A percentile compares a stretch with the other conserved stretches of the same genome.
Evolutionary conservation across 208 protist genomes (phyloP).

Genomic region (Acanthamoeba quina): DNA sequence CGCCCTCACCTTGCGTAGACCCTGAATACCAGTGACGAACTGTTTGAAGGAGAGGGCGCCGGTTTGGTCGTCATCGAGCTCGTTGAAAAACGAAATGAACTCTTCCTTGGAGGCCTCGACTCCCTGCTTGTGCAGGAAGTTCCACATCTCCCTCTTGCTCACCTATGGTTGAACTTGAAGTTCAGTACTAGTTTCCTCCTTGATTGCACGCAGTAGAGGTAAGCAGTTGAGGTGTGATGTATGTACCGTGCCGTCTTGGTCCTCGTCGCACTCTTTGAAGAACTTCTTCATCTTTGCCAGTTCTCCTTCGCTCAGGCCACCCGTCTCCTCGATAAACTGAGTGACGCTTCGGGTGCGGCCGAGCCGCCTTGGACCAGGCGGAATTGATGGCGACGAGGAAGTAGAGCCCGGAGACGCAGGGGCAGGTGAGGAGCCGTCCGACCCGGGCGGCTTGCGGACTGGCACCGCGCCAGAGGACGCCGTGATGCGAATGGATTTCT

Average conservation of each 20-base stretch:
- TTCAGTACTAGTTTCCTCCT: background rate
- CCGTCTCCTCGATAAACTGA: constrained; percentile 20
- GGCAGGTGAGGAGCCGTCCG: background rate
- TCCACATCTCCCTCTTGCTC: constrained; percentile 67
- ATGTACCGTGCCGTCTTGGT: constrained; percentile 45
- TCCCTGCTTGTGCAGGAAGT: constrained; percentile 71
- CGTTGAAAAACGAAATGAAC: constrained; percentile 63
- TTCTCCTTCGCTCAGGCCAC: constrained; percentile 36
- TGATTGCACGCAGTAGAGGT: background rate
- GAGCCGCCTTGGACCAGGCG: background rate
- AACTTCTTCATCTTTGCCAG: constrained; percentile 58
- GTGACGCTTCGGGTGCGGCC: background rate
- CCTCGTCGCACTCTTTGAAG: constrained; percentile 67
- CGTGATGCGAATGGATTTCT: constrained; percentile 60
- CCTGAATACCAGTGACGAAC: constrained; percentile 55
- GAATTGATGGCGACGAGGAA: background rate
- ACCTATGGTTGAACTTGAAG: background rate
- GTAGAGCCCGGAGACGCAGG: background rate
- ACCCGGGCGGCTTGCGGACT: background rate
- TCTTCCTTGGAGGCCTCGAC: constrained; percentile 61
- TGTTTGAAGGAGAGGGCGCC: constrained; percentile 62
- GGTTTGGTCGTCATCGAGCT: constrained; percentile 62
- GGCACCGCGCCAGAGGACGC: constrained; percentile 21
- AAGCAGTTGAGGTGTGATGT: background rate
- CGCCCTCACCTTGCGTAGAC: constrained; percentile 22